Conservation (phyloP, 169 alveolate genomes). For the Plasmodium coatneyi region DNA sequence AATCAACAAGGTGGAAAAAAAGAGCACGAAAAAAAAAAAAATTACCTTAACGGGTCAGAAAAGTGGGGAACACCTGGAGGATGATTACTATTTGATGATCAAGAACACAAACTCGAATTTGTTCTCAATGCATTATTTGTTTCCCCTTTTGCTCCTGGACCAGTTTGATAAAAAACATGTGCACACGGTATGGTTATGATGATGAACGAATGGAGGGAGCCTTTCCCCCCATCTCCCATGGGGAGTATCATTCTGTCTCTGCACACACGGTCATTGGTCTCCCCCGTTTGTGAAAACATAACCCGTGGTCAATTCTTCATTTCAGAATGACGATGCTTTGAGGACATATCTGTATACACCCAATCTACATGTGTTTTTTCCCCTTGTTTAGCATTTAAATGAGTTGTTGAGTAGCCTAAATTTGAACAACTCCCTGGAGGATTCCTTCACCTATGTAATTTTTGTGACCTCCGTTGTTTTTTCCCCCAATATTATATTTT, state of each 20-base stretch:
- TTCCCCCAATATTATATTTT: background rate
- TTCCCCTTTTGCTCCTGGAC: constrained; percentile 62
- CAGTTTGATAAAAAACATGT: background rate
- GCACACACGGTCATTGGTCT: background rate
- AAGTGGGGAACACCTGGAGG: background rate
- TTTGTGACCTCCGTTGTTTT: background rate
- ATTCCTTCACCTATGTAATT: constrained; percentile 46
- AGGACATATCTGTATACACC: background rate
- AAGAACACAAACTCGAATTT: constrained; percentile 59
- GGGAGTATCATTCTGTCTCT: background rate
- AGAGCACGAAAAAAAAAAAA: background rate
- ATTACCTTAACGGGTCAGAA: background rate
- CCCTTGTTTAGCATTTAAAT: constrained; percentile 36
- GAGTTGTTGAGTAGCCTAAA: constrained; percentile 8
- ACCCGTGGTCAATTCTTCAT: background rate
- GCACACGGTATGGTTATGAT: constrained; percentile 8
- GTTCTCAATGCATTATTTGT: constrained; percentile 63
- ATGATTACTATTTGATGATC: constrained; percentile 53
- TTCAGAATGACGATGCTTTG: background rate
- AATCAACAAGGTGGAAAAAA: background rate
- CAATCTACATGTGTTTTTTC: background rate
- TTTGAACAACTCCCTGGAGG: constrained; percentile 9
- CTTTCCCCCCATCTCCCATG: background rate
- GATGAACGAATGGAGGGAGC: background rate
- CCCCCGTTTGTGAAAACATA: background rate